Conservation (phyloP, 768 basidiomycete species). For the Termitomyces sp. region DNA sequence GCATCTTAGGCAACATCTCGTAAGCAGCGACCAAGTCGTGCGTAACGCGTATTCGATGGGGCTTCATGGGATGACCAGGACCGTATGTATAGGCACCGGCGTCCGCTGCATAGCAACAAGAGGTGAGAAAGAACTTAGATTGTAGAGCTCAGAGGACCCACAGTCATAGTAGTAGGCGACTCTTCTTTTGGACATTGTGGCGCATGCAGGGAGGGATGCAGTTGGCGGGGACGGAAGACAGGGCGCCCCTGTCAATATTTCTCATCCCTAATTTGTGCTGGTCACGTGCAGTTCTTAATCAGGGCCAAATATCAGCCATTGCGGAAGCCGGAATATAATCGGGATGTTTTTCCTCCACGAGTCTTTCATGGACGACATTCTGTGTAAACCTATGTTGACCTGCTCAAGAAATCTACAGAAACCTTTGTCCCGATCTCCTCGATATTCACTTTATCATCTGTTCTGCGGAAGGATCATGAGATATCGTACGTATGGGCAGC, state of each 20-base stretch:
- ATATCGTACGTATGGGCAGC: too few relatives aligned
- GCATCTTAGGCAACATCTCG: slow-evolving; percentile 89
- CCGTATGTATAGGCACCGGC: slow-evolving; percentile 77
- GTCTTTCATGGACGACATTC: too few relatives aligned
- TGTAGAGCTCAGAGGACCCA: slow-evolving; percentile 16
- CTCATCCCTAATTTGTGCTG: background rate
- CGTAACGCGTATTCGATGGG: slow-evolving; percentile 90
- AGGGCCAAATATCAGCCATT: background rate
- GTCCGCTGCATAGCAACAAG: slow-evolving; percentile 43
- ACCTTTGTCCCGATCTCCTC: too few relatives aligned
- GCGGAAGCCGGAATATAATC: background rate
- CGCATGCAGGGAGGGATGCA: slow-evolving; percentile 2
- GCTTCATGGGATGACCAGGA: slow-evolving; percentile 92
- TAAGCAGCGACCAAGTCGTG: slow-evolving; percentile 91
- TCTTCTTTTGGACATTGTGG: slow-evolving; percentile 61
- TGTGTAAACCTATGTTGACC: too few relatives aligned
- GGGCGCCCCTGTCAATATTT: slow-evolving; percentile 5
- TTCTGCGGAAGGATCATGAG: too few relatives aligned
- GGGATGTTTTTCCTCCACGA: too few relatives aligned
- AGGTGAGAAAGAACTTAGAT: background rate
- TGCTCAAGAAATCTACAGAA: too few relatives aligned
- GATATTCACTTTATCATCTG: too few relatives aligned
- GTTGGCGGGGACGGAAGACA: slow-evolving; percentile 4
- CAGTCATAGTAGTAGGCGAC: slow-evolving; percentile 82
- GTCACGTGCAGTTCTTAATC: background rate